phyloP scores from a whole-genome alignment of 2,329 filamentous ascomycete genomes.

The Drechslerella stenobrocha region DNA sequence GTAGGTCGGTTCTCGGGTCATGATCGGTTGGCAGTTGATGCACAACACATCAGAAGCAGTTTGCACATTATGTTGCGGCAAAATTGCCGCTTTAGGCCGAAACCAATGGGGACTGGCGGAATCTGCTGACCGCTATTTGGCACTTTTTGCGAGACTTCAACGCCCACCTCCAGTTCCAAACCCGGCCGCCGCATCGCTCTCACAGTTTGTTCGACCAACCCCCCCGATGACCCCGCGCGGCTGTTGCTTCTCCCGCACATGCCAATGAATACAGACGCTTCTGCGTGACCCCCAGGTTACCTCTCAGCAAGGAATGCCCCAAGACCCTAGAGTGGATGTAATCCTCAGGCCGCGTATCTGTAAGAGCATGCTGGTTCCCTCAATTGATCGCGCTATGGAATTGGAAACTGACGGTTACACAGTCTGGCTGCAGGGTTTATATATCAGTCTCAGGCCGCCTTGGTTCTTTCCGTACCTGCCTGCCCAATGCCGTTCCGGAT shows the following conservation, averaged over 20 bases:
- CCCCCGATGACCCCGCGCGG: no score
- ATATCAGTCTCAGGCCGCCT: conserved; percentile 10
- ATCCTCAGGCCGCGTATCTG: conserved; percentile 26
- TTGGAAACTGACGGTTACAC: conserved; percentile 10
- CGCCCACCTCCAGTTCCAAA: conserved; percentile 9
- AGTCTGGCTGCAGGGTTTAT: conserved; percentile 7
- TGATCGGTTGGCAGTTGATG: neutral
- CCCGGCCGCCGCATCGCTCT: neutral
- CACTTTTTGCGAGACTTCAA: conserved; percentile 8
- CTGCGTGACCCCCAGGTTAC: neutral
- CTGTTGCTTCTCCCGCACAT: neutral
- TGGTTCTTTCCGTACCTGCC: neutral
- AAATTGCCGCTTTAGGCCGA: conserved; percentile 13
- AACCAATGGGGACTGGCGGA: conserved; percentile 34
- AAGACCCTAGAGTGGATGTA: conserved; percentile 18
- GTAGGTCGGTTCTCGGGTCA: no score
- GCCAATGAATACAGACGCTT: conserved; percentile 1
- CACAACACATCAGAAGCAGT: conserved; percentile 5
- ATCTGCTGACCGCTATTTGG: conserved; percentile 17
- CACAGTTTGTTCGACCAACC: no score
- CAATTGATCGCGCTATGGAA: neutral
- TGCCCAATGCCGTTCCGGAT: conserved; percentile 63
- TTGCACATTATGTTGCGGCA: conserved; percentile 17
- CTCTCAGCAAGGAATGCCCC: conserved; percentile 27
- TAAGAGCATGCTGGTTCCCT: conserved; percentile 1